phyloP scores from a whole-genome alignment of 2,329 filamentous ascomycete species.

The Diaporthe australafricana region DNA sequence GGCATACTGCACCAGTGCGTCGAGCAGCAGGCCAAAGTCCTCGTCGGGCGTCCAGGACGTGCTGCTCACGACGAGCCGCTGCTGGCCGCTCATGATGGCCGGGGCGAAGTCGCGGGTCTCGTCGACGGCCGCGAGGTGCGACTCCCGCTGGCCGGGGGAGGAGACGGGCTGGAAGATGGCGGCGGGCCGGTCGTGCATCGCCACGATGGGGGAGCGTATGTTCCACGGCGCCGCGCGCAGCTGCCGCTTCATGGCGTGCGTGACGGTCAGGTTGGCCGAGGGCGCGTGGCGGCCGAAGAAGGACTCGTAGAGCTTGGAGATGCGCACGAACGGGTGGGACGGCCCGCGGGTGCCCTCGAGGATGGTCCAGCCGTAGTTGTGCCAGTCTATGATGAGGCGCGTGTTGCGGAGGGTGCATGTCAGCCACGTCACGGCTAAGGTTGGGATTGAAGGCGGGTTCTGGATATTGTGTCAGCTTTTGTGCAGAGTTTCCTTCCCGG shows the following conservation, averaged over 20 bases:
- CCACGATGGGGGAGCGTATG: slow-evolving; percentile 73
- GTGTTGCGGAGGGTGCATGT: slow-evolving; percentile 83
- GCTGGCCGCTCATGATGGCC: slow-evolving; percentile 67
- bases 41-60: slow-evolving; percentile 99
- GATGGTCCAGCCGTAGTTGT: slow-evolving; percentile 98
- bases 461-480: slow-evolving; percentile 51
- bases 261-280: slow-evolving; percentile 85
- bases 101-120: slow-evolving; percentile 71
- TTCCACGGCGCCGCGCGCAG: slow-evolving; percentile 73
- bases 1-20: slow-evolving; percentile 84
- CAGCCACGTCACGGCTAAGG: slow-evolving; percentile 79
- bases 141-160: slow-evolving; percentile 56
- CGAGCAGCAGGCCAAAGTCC: slow-evolving; percentile 89
- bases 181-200: slow-evolving; percentile 89
- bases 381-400: slow-evolving; percentile 92
- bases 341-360: slow-evolving; percentile 71
- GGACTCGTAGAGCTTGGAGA: slow-evolving; percentile 84
- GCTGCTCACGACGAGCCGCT: slow-evolving; percentile 85
- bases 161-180: slow-evolving; percentile 81
- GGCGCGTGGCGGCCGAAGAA: slow-evolving; percentile 75
- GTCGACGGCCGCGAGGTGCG: slow-evolving; percentile 74
- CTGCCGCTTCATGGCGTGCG: slow-evolving; percentile 85
- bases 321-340: slow-evolving; percentile 78
- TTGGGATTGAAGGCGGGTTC: slow-evolving; percentile 96
- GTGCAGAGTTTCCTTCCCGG: neutral